Conservation (phyloP, 1,284 basidiomycete species). For the Xerocomus cyaneibrunnescens region DNA sequence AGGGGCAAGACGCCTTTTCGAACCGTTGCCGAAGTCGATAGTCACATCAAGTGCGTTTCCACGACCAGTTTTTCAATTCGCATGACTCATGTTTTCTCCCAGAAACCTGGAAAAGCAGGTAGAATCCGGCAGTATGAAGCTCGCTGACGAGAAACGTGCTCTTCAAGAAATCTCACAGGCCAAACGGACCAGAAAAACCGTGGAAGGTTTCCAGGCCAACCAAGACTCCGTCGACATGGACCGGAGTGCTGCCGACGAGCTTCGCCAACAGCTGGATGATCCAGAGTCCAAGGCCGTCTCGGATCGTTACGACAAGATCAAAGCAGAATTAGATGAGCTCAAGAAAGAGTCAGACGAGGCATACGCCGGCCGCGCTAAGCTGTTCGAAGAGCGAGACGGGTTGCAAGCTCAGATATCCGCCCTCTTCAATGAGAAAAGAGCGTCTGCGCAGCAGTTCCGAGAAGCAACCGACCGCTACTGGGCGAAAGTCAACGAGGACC, state of each 20-base stretch:
- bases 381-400: slow-evolving; percentile 86
- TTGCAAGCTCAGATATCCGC: slow-evolving; percentile 71
- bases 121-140: slow-evolving; percentile 89
- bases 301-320: slow-evolving; percentile 83
- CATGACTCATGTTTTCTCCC: slow-evolving; percentile 11
- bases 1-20: slow-evolving; percentile 86
- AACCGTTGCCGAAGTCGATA: slow-evolving; percentile 85
- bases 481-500: slow-evolving; percentile 81
- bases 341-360: slow-evolving; percentile 87
- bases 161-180: slow-evolving; percentile 82
- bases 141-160: slow-evolving; percentile 95
- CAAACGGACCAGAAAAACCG: slow-evolving; percentile 67
- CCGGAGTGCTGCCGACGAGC: slow-evolving; percentile 73
- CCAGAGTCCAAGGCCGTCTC: slow-evolving; percentile 85
- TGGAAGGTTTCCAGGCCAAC: slow-evolving; percentile 79
- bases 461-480: slow-evolving; percentile 83
- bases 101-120: slow-evolving; percentile 87
- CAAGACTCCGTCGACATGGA: slow-evolving; percentile 84
- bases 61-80: background rate
- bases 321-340: slow-evolving; percentile 83
- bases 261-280: slow-evolving; percentile 86
- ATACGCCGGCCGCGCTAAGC: slow-evolving; percentile 78
- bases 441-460: slow-evolving; percentile 67
- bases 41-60: slow-evolving; percentile 71
- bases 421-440: slow-evolving; percentile 80